These are phyloP conservation scores for Alternaria ethzedia DNA, from an alignment of 2,329 filamentous ascomycete species.

Conservation along the genomic window DNA sequence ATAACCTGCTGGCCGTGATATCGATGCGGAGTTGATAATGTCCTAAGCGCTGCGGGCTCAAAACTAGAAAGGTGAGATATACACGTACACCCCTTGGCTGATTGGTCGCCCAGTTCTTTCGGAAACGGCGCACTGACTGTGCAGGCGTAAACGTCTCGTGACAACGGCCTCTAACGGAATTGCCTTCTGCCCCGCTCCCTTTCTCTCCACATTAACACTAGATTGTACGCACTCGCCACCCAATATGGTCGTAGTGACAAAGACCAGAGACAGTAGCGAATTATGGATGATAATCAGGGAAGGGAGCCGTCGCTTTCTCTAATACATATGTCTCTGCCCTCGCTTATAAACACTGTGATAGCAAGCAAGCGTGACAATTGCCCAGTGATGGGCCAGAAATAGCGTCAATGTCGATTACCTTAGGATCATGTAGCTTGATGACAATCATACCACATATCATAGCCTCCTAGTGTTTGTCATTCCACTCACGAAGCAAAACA, in stretches of 20 bases:
- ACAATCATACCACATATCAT: neutral
- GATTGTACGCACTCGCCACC: neutral
- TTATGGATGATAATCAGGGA: neutral
- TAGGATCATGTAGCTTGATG: neutral
- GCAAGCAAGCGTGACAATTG: neutral
- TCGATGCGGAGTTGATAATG: neutral
- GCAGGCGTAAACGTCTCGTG: neutral
- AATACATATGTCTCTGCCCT: neutral
- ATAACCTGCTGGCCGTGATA: neutral
- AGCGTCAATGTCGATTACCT: neutral
- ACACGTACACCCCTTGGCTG: neutral
- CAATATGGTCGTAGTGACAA: neutral
- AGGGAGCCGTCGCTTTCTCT: neutral
- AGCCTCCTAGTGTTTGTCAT: neutral
- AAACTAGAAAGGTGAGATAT: neutral
- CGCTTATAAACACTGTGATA: neutral
- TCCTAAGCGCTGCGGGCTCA: neutral
- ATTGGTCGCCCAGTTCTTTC: neutral
- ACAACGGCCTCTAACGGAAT: neutral
- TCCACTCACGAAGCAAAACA: neutral
- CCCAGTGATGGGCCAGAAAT: neutral
- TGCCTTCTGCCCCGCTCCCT: neutral
- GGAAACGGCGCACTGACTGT: neutral
- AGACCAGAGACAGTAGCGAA: neutral
- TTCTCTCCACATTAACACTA: neutral